Conservation (phyloP, 495 filamentous ascomycete species). For the Alectoria sarmentosa region DNA sequence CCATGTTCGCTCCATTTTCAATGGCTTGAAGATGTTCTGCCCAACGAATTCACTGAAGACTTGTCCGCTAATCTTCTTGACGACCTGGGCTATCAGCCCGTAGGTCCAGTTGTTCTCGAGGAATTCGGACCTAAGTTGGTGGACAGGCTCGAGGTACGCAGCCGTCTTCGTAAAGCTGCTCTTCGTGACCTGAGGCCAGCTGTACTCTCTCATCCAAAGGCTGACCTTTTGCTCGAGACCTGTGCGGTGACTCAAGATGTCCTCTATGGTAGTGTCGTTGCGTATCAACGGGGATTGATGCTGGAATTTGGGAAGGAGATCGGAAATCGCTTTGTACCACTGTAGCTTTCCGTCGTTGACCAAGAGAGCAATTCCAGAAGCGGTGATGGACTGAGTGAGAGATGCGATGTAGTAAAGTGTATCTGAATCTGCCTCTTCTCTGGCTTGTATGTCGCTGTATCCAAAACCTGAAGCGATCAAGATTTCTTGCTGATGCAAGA, state of each 20-base stretch:
- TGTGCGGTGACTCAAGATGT: constrained; percentile 45
- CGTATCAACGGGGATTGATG: constrained; percentile 23
- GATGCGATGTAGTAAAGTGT: constrained; percentile 36
- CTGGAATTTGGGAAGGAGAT: constrained; percentile 28
- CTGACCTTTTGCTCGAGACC: constrained; percentile 36
- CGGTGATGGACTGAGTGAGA: constrained; percentile 35
- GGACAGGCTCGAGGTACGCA: constrained; percentile 32
- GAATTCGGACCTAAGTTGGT: constrained; percentile 29
- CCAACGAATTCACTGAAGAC: constrained; percentile 36
- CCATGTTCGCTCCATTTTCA: constrained; percentile 38
- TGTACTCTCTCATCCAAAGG: constrained; percentile 22
- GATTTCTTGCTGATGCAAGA: constrained; percentile 25
- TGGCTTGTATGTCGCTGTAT: constrained; percentile 21
- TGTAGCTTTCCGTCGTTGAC: constrained; percentile 28
- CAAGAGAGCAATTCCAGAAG: constrained; percentile 32
- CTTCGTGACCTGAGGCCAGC: not conserved
- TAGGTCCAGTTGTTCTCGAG: constrained; percentile 48
- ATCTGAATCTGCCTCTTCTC: constrained; percentile 23
- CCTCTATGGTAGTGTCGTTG: constrained; percentile 40
- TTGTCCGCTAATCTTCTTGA: constrained; percentile 37
- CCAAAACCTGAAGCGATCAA: constrained; percentile 26
- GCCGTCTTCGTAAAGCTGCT: constrained; percentile 30
- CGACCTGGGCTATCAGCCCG: constrained; percentile 35
- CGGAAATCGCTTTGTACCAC: constrained; percentile 25
- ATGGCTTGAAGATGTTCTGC: constrained; percentile 40